Conservation (phyloP, 495 filamentous ascomycete genomes). For the Neurospora intermedia region DNA sequence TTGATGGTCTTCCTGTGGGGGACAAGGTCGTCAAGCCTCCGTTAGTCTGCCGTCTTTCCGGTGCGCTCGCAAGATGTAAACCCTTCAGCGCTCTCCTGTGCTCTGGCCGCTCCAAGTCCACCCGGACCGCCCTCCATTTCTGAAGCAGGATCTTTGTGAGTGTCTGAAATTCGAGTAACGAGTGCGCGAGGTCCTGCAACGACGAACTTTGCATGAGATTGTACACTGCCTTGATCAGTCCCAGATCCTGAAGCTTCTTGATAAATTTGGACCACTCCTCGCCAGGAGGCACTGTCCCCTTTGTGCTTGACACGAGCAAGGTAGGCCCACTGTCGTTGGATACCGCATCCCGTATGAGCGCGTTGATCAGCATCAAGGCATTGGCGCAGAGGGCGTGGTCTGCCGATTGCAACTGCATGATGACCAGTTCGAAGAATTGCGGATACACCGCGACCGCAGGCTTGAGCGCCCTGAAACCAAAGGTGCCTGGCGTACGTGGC, state of each 20-base stretch:
- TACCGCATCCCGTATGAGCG: conserved; percentile 86
- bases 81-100: conserved; percentile 80
- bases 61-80: conserved; percentile 72
- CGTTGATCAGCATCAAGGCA: conserved; percentile 88
- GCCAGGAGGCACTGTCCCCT: conserved; percentile 27
- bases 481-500: conserved; percentile 40
- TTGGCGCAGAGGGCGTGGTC: conserved; percentile 96
- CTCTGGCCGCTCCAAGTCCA: conserved; percentile 79
- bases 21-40: conserved; percentile 12
- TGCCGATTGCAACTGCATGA: conserved; percentile 76
- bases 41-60: conserved; percentile 39
- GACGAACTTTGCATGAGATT: conserved; percentile 86
- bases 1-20: conserved; percentile 12
- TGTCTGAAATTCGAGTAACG: conserved; percentile 87
- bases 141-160: conserved; percentile 81
- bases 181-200: conserved; percentile 87
- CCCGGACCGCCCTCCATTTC: conserved; percentile 79
- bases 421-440: conserved; percentile 89
- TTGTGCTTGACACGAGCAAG: conserved; percentile 23
- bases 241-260: conserved; percentile 82
- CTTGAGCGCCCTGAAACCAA: conserved; percentile 83
- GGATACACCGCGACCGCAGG: conserved; percentile 85
- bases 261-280: conserved; percentile 95
- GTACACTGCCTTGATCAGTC: conserved; percentile 85
- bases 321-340: conserved; percentile 48